Evolutionary conservation across 495 filamentous ascomycete genomes (phyloP), one percentile per base, ranked within the genome.

Genomic region (Daldinia bambusicola): DNA sequence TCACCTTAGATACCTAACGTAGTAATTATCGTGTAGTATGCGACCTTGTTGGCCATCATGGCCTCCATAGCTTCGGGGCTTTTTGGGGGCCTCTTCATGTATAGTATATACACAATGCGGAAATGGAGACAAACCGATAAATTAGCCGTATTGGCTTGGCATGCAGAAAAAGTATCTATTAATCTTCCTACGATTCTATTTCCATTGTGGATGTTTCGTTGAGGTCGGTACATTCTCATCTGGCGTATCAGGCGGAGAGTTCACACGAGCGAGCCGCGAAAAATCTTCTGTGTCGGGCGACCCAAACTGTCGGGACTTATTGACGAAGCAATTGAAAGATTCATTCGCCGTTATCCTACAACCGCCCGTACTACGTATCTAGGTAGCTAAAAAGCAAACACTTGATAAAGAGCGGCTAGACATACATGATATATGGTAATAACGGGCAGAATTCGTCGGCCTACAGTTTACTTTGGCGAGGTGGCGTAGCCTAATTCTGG

Each of bases 251-350:
- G 31, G 55, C 51, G 45, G 51, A 16, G 14, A 41, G 6, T 34
- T 58, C 32, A 50, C 53, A 67, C 40, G n/a, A 67, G 45, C 45
- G 63, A 72, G 32, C 60, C 64, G 55, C 70, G 64, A 61, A 64
- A 68, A 60, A 65, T 5, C 57, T 61, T 45, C 13, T 40, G 31
- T 61, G n/a, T 10, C 43, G 52, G 56, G 64, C 18, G 60, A 72
- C 58, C 70, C 70, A 53, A 55, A 62, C 50, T 53, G 60, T 65
- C 61, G 70, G 65, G 55, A 72, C 61, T 50, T 2, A 38, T 34
- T 65, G 60, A 68, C 38, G 50, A 61, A 64, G 50, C 34, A 34
- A 26, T 8, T 8, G 14, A 50, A 38, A 41, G 31, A 30, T 26
- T 13, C 32, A 31, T 61, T 61, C 52, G 40, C 48, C 26, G 26